Conservation (phyloP, 2,329 filamentous ascomycete species). For the Aulographum hederae region DNA sequence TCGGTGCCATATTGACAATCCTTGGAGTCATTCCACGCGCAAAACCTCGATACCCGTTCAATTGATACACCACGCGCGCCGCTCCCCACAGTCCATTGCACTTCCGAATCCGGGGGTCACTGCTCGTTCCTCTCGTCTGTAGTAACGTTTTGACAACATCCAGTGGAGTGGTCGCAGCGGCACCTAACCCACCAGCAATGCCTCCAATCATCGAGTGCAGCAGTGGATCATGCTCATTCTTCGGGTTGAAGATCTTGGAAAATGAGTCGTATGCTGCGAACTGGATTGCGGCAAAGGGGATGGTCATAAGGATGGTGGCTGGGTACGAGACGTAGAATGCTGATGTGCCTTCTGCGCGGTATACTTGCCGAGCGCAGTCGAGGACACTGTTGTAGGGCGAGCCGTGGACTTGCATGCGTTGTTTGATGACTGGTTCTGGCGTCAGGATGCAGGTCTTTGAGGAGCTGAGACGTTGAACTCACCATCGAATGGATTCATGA, state of each 20-base stretch:
- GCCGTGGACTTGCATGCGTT: constrained; percentile 96
- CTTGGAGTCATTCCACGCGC: constrained; percentile 83
- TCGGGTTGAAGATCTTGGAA: constrained; percentile 81
- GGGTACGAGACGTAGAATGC: constrained; percentile 98
- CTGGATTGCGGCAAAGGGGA: constrained; percentile 91
- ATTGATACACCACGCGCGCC: constrained; percentile 60
- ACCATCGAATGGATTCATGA: constrained; percentile 99
- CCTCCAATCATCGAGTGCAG: constrained; percentile 89
- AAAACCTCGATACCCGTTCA: constrained; percentile 74
- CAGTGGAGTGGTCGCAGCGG: constrained; percentile 84
- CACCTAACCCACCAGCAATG: constrained; percentile 81
- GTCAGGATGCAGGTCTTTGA: too few species aligned
- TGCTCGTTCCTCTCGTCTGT: constrained; percentile 74
- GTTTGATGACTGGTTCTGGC: constrained; percentile 87
- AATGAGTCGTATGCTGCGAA: constrained; percentile 97
- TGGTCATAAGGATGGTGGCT: constrained; percentile 94
- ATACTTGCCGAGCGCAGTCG: constrained; percentile 78
- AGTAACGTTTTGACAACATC: constrained; percentile 97
- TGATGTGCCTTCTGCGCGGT: constrained; percentile 67
- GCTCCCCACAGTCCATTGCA: constrained; percentile 69
- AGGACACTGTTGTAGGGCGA: constrained; percentile 74
- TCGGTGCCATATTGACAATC: constrained; percentile 92
- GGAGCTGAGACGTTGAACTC: constrained; percentile 15
- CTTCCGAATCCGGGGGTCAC: constrained; percentile 64
- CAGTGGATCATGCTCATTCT: constrained; percentile 70